Evolutionary conservation across 2,329 filamentous ascomycete species (phyloP).

Genomic region (Claviceps sp.): DNA sequence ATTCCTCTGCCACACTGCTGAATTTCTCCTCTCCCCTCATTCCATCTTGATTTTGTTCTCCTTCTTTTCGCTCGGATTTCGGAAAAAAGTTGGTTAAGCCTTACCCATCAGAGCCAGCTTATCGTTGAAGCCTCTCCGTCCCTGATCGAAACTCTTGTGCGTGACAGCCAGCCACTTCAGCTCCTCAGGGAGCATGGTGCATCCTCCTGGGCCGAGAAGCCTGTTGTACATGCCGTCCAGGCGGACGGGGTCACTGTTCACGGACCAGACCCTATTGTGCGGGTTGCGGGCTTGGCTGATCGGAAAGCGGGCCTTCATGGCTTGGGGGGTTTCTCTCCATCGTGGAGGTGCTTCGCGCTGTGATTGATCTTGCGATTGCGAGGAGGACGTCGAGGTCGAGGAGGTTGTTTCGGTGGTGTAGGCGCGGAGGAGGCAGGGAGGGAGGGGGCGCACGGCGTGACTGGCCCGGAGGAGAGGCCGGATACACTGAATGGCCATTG

Average conservation of each 20-base stretch:
- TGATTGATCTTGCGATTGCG: background rate
- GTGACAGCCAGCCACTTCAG: constrained; percentile 94
- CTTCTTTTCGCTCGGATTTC: background rate
- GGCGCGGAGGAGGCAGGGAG: constrained; percentile 15
- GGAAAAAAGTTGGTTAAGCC: constrained; percentile 5
- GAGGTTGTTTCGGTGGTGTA: constrained; percentile 15
- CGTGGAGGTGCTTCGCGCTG: constrained; percentile 29
- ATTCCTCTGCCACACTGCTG: too few species aligned
- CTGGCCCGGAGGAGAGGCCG: constrained; percentile 17
- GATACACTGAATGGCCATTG: constrained; percentile 20
- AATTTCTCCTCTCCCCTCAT: background rate
- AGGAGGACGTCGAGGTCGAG: constrained; percentile 13
- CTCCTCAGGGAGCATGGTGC: constrained; percentile 70
- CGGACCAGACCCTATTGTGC: constrained; percentile 41
- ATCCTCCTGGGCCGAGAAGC: constrained; percentile 61
- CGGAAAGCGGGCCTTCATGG: constrained; percentile 57
- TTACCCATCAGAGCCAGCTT: constrained; percentile 77
- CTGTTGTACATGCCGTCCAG: constrained; percentile 67
- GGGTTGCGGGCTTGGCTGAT: constrained; percentile 44
- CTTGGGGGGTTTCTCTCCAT: constrained; percentile 58
- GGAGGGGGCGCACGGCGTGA: constrained; percentile 11
- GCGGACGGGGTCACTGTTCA: constrained; percentile 62
- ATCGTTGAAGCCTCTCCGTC: constrained; percentile 87
- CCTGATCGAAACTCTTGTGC: constrained; percentile 97
- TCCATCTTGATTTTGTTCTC: too few species aligned